These are phyloP conservation scores for Pseudotulostoma volvatum DNA, from an alignment of 495 filamentous ascomycete species.

Conservation along the genomic window DNA sequence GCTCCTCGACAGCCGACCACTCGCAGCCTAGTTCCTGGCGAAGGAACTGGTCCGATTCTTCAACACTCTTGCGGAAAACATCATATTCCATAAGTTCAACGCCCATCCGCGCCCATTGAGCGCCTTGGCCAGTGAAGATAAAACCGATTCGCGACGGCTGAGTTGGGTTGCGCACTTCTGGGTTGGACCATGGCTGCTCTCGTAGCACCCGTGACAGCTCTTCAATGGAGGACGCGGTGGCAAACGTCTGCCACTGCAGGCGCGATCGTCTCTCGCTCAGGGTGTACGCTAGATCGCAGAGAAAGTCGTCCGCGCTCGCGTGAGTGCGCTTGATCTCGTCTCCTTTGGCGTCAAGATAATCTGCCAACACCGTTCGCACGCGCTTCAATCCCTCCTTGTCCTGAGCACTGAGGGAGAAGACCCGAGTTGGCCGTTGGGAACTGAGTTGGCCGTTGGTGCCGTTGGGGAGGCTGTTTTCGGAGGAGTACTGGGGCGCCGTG, in stretches of 20 bases:
- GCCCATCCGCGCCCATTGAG: conserved; percentile 26
- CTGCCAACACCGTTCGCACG: background rate
- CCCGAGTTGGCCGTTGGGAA: background rate
- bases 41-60: conserved; percentile 6
- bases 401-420: conserved; percentile 7
- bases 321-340: background rate
- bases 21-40: background rate
- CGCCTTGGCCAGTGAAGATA: conserved; percentile 24
- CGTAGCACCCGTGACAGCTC: conserved; percentile 3
- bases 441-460: background rate
- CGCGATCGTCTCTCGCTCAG: conserved; percentile 12
- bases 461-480: too few relatives aligned
- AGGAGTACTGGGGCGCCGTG: too few relatives aligned
- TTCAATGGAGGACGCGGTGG: conserved; percentile 3
- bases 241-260: conserved; percentile 15
- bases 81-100: conserved; percentile 10
- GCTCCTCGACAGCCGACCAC: conserved; percentile 8
- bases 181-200: background rate
- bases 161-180: background rate
- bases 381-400: conserved; percentile 9
- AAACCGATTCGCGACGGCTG: conserved; percentile 7
- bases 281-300: conserved; percentile 20
- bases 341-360: background rate
- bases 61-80: conserved; percentile 3
- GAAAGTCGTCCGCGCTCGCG: background rate